Evolutionary conservation across 2,329 filamentous ascomycete genomes (phyloP).

Genomic region (Lachnellula occidentalis): DNA sequence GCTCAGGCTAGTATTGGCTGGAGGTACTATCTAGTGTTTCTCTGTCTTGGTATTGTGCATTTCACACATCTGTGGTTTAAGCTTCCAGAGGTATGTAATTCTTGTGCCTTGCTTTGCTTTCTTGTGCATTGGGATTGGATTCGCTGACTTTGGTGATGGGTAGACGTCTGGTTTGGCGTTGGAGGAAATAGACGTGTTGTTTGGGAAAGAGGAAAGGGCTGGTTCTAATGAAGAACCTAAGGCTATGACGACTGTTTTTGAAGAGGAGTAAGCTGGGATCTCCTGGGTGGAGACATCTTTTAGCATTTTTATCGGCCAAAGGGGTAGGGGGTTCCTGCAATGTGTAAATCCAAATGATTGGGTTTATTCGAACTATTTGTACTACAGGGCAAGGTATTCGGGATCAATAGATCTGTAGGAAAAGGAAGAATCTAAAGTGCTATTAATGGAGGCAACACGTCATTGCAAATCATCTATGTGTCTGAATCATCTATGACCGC

Average conservation of each 20-base stretch:
- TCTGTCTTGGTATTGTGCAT: slow-evolving; percentile 9
- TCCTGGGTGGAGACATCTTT: too few species aligned
- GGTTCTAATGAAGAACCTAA: neutral
- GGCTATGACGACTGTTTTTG: neutral
- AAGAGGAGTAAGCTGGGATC: neutral
- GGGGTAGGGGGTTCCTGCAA: too few species aligned
- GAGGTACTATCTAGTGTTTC: slow-evolving; percentile 13
- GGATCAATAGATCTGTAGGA: too few species aligned
- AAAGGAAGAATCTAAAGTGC: too few species aligned
- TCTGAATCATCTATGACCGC: too few species aligned
- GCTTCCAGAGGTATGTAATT: slow-evolving; percentile 9
- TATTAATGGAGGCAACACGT: too few species aligned
- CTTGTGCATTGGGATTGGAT: too few species aligned
- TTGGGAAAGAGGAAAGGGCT: slow-evolving; percentile 1
- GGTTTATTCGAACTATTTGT: too few species aligned
- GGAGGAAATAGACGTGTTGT: slow-evolving; percentile 2
- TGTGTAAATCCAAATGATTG: too few species aligned
- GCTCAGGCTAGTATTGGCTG: slow-evolving; percentile 10
- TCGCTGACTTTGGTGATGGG: neutral
- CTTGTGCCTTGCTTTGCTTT: neutral
- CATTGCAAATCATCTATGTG: too few species aligned
- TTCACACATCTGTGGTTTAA: slow-evolving; percentile 6
- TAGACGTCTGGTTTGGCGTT: slow-evolving; percentile 1
- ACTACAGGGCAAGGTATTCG: too few species aligned
- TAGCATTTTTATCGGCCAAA: too few species aligned